Evolutionary conservation across 345 rosid species (phyloP), one percentile per base, ranked within the genome.

Genomic region (Hypericum androsaemum): DNA sequence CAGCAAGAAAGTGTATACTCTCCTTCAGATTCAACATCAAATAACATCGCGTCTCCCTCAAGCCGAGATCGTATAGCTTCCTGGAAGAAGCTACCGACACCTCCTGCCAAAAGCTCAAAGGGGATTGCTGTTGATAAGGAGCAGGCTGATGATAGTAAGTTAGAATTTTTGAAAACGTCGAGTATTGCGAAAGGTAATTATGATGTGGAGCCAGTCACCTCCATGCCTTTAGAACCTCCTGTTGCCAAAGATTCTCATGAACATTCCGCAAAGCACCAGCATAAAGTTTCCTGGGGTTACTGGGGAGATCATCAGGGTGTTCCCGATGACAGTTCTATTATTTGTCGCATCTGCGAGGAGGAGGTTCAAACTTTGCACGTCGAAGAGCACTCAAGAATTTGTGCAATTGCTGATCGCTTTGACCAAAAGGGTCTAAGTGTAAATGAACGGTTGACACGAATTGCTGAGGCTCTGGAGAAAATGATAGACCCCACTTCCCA

Each of bases 331-430:
- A 76, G 69, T 67, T 83, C 94, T 61, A 94, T 94, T 53, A 88
- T 94, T 63, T 94, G 99, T 56, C 90, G 99, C 55, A 94, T 94
- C 67, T 94, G 99, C 43, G 97, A 86, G 76, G 97, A 88, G 79
- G 97, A 88, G 68, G 95, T 94, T 65, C 84, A 82, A 38, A 88
- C 99, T 42, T 74, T 71, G 54, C 71, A 77, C 54, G 96, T 94
- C 37, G 99, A 94, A 77, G 99, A 88, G 54, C 99, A 94, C 71
- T 94, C 92, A 56, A 79, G 80, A 77, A 77, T 88, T 49, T 94
- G 97, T 83, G 82, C 99, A 48, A 66, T 94, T 63, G 92, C 92
- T 65, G 97, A 94, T 82, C 78, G 87, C 56, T 94, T 82, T 39
- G 99, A 94, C 71, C 96, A 82, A 72, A 82, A 71, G 56, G 95